Conservation (phyloP, 2,329 filamentous ascomycete genomes). For the Verticillium alfalfae region DNA sequence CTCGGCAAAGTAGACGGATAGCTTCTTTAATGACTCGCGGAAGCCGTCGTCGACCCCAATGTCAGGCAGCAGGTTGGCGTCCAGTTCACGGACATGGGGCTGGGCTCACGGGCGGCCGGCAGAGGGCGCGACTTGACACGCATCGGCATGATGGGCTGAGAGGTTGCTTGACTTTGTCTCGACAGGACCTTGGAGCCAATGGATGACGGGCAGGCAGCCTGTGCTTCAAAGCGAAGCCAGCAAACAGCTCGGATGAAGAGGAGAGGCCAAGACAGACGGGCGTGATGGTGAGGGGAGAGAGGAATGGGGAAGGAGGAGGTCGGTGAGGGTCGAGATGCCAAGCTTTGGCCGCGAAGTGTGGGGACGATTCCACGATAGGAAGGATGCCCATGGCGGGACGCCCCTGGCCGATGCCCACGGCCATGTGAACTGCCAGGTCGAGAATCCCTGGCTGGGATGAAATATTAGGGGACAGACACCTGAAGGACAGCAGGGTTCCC, state of each 20-base stretch:
- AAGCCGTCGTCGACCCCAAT: conserved; percentile 57
- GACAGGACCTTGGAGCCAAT: neutral
- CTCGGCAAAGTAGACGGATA: conserved; percentile 60
- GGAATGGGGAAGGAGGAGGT: neutral
- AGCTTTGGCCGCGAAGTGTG: neutral
- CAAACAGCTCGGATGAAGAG: neutral
- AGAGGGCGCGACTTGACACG: conserved; percentile 26
- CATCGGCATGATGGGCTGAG: conserved; percentile 25
- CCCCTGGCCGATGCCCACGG: too few relatives aligned
- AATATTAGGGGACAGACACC: too few relatives aligned
- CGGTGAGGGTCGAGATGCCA: neutral
- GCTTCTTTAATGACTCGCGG: conserved; percentile 61
- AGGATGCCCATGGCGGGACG: neutral
- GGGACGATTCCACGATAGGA: neutral
- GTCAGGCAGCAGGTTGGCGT: conserved; percentile 41
- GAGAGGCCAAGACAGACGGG: neutral
- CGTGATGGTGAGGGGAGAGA: neutral
- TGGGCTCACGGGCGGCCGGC: conserved; percentile 22
- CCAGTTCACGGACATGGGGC: conserved; percentile 26
- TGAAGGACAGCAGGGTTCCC: neutral
- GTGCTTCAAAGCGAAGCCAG: neutral
- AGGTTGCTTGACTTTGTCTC: neutral
- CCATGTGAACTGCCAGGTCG: too few relatives aligned
- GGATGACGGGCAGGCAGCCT: neutral
- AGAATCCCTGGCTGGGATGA: too few relatives aligned